Evolutionary conservation across 2,329 filamentous ascomycete genomes (phyloP).

Genomic region (Ambrosiella beaveri): DNA sequence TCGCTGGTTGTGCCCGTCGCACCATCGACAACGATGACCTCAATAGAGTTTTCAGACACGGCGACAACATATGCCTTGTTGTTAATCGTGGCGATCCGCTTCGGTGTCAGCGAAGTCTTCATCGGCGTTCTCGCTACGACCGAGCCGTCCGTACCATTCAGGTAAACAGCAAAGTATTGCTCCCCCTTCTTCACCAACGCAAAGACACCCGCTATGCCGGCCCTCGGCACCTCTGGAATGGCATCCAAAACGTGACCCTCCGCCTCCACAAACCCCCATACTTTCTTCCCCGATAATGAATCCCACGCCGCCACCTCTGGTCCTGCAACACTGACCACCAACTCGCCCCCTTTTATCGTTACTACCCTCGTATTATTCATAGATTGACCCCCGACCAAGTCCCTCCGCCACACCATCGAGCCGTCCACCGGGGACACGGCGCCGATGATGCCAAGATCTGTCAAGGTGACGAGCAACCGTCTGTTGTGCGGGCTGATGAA

Average conservation of each 20-base stretch:
- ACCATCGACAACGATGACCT: conserved; percentile 56
- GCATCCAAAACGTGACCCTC: conserved; percentile 46
- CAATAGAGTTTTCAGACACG: conserved; percentile 19
- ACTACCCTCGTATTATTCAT: conserved; percentile 39
- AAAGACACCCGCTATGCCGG: conserved; percentile 47
- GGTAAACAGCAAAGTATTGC: conserved; percentile 42
- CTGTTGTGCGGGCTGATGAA: conserved; percentile 89
- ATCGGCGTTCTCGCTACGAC: conserved; percentile 34
- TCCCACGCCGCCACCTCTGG: conserved; percentile 64
- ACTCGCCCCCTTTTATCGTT: conserved; percentile 62
- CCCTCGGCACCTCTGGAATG: conserved; percentile 59
- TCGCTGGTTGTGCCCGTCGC: conserved; percentile 54
- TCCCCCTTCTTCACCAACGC: conserved; percentile 45
- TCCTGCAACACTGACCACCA: conserved; percentile 57
- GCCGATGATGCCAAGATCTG: conserved; percentile 65
- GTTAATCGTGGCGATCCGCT: background rate
- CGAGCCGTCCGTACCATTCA: conserved; percentile 55
- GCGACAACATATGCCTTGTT: conserved; percentile 4
- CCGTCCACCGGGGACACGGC: conserved; percentile 82
- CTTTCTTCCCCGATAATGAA: conserved; percentile 59
- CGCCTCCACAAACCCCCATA: conserved; percentile 50
- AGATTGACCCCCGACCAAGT: conserved; percentile 31
- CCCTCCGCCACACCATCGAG: conserved; percentile 70
- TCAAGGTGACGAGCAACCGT: conserved; percentile 79
- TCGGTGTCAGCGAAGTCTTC: background rate